Evolutionary conservation across 306 rosid genomes (phyloP).

Genomic region (Macrotyloma uniflorum): DNA sequence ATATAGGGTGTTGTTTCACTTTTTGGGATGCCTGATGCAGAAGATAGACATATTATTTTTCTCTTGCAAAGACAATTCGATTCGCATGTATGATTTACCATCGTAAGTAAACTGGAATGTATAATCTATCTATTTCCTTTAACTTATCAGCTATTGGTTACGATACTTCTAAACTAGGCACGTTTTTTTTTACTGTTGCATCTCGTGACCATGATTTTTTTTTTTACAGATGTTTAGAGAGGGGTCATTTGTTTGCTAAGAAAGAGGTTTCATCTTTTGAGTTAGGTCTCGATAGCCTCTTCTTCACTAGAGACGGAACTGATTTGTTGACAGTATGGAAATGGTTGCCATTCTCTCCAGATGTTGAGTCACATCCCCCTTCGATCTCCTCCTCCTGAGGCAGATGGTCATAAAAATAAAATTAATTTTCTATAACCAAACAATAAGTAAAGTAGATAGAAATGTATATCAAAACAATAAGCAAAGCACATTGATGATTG

Average conservation of each 20-base stretch:
- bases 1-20: conserved; percentile 47
- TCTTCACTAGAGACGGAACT: conserved; percentile 53
- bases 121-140: neutral
- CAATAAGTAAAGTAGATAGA: no score
- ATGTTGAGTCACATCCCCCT: no score
- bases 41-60: conserved; percentile 44
- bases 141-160: no score
- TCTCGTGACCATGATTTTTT: no score
- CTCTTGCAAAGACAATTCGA: conserved; percentile 50
- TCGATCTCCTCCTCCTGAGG: no score
- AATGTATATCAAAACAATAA: no score
- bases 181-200: no score
- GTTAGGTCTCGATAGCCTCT: conserved; percentile 42
- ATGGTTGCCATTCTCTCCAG: no score
- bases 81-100: conserved; percentile 54
- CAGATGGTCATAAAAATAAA: no score
- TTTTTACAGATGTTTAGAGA: conserved; percentile 43
- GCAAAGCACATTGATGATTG: no score
- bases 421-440: no score
- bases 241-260: conserved; percentile 49
- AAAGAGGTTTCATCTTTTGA: conserved; percentile 32
- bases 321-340: conserved; percentile 46
- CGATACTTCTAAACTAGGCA: no score
- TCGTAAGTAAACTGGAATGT: conserved; percentile 44
- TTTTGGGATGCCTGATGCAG: conserved; percentile 40